Base-by-base conservation (phyloP, 306 rosid species). In the Prunus armeniaca region DNA sequence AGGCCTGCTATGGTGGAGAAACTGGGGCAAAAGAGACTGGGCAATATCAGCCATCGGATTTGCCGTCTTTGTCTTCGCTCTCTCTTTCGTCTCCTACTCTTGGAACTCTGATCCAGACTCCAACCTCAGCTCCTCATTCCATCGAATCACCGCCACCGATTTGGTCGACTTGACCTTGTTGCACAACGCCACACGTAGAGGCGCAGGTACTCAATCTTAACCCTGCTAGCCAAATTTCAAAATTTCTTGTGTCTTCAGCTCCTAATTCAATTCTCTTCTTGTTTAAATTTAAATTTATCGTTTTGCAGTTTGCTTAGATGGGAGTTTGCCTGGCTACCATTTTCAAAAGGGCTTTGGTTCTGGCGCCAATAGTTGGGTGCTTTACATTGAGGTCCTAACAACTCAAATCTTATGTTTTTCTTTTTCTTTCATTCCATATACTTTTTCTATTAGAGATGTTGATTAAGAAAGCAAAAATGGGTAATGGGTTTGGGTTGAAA, bases 251-350 rank as follows among this genome's bases (percentile, higher is more conserved):
- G 24, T 18, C 1, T 32, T 56, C 1, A 30, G 12, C 25, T 38
- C 51, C 34, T 10, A 3, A 34, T n/a, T 14, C 41, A n/a, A 38
- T 38, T 77, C 61, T 60, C 65, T 25, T 50, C 19, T 11, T 2
- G 9, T 20, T 43, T 14, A 3, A 18, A 54, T 34, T 34, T 34
- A 34, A 34, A 34, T 63, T 69, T 61, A 3, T 34, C 45, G 19
- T 24, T 70, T 78, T 76, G 84, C 89, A 94, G 97, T 90, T 79
- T 94, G 98, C 74, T 87, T 94, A 77, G 98, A 91, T 77, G 98
- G 98, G 51, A 87, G 89, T 78, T 46, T 77, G 32, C 97, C 97
- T 0, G 98, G 91, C 3, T 94, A 94, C 82, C 98, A 94, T 86
- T 90, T 91, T 46, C 91, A 75, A 72, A 84, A 74, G 86, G 97